These are phyloP conservation scores for Seiridium unicorne DNA, from an alignment of 2,329 filamentous ascomycete species.

Conservation along the genomic window DNA sequence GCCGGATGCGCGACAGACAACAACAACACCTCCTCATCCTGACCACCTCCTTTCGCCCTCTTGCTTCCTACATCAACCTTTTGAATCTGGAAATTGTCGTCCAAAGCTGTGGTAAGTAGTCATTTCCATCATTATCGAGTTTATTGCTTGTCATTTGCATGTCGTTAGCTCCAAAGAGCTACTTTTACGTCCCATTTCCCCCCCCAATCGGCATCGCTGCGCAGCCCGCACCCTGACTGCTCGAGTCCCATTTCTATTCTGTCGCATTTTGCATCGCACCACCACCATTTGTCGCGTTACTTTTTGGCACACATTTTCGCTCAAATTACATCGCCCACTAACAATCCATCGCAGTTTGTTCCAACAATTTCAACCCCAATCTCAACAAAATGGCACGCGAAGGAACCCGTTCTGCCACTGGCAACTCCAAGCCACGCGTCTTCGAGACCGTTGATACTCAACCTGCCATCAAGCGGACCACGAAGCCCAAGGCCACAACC, in stretches of 20 bases:
- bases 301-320: slow-evolving; percentile 2
- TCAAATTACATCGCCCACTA: slow-evolving; percentile 19
- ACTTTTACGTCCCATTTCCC: neutral
- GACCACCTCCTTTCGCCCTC: neutral
- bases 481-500: slow-evolving; percentile 26
- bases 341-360: slow-evolving; percentile 9
- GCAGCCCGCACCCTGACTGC: neutral
- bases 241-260: slow-evolving; percentile 7
- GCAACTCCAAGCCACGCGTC: slow-evolving; percentile 52
- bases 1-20: slow-evolving; percentile 3
- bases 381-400: slow-evolving; percentile 43
- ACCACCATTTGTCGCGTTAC: slow-evolving; percentile 20
- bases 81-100: neutral
- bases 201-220: neutral
- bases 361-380: neutral
- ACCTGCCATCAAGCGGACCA: slow-evolving; percentile 41
- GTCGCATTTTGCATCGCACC: slow-evolving; percentile 28
- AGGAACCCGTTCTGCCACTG: slow-evolving; percentile 50
- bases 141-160: neutral
- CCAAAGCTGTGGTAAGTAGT: slow-evolving; percentile 8
- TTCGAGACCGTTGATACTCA: slow-evolving; percentile 47
- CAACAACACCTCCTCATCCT: slow-evolving; percentile 8
- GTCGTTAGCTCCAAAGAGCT: neutral
- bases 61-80: neutral
- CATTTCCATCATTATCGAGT: neutral